A percentile compares a stretch with the other conserved stretches of the same genome.
These are phyloP conservation scores for Neurospora sp. DNA, from an alignment of 495 filamentous ascomycete species.

Conservation along the genomic window DNA sequence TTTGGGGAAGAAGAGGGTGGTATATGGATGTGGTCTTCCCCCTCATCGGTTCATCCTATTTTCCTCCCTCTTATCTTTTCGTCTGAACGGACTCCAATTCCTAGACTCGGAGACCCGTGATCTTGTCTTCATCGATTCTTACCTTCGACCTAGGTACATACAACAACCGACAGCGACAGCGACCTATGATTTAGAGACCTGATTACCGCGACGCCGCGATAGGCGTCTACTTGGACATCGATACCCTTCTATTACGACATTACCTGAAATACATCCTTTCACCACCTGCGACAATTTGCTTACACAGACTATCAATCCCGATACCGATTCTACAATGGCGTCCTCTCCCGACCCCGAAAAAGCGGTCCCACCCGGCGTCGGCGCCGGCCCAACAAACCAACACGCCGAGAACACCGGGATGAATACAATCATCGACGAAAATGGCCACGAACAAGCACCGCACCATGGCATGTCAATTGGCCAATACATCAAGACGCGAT, in stretches of 20 bases:
- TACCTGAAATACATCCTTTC: neutral
- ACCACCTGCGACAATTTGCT: neutral
- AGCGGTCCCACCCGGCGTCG: neutral
- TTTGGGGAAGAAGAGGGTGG: neutral
- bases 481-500: slow-evolving; percentile 58
- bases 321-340: neutral
- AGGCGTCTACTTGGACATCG: neutral
- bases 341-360: slow-evolving; percentile 5
- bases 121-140: neutral
- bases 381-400: neutral
- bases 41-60: neutral
- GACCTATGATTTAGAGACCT: neutral
- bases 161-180: neutral
- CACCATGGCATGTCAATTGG: slow-evolving; percentile 44
- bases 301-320: no score
- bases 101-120: neutral
- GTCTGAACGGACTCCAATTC: neutral
- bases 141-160: neutral
- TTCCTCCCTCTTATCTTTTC: neutral
- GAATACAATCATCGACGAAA: neutral
- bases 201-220: neutral
- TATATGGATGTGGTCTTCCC: neutral
- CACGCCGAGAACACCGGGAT: neutral
- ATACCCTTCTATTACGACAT: neutral
- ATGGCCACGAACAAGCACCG: slow-evolving; percentile 18